Evolutionary conservation across 345 rosid species (phyloP), one percentile per base, ranked within the genome.

Genomic region (Citrus inodora): DNA sequence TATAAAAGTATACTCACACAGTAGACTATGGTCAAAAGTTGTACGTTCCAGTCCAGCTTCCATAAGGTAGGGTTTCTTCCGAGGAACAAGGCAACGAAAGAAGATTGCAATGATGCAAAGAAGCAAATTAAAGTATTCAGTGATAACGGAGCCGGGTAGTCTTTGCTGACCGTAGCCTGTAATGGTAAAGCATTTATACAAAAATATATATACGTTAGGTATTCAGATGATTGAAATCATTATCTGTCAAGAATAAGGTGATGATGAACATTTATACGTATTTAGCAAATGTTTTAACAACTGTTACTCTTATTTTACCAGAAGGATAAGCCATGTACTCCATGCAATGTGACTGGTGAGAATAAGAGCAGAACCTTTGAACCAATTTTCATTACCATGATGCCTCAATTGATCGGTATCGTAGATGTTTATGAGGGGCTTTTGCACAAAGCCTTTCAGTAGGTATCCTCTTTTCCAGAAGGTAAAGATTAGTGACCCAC

Each of bases 401-500:
- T 48, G 64, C 2, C 42, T 70, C 17, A 5, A 14, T 24, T 68
- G 55, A 13, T 30, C 10, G 71, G 73, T 60, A 61, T 59, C 46
- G 5, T 83, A 70, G 17, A 83, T 68, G 81, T 76, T 80, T 64
- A 90, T 56, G 62, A 88, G 76, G 4, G 90, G 90, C 71, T 71
- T 78, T 14, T 81, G 30, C 65, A 56, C 77, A 67, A 81, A 64
- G 83, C 87, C 74, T 75, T 80, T 80, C 38, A 71, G 74, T 16
- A 85, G 62, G 48, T 69, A 83, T n/a, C 83, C 85, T 63, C 83
- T 88, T 78, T 82, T 90, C 87, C 93, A 88, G 67, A 88, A 84
- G 62, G 87, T 86, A 70, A 88, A 88, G 14, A 79, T 46, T 42
- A 89, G 85, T 25, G 90, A 86, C 0, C 91, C 85, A 16, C 71